These are phyloP conservation scores for Pseudotsuga menziesii DNA, from an alignment of 75 land plant genomes.

Conservation along the genomic window DNA sequence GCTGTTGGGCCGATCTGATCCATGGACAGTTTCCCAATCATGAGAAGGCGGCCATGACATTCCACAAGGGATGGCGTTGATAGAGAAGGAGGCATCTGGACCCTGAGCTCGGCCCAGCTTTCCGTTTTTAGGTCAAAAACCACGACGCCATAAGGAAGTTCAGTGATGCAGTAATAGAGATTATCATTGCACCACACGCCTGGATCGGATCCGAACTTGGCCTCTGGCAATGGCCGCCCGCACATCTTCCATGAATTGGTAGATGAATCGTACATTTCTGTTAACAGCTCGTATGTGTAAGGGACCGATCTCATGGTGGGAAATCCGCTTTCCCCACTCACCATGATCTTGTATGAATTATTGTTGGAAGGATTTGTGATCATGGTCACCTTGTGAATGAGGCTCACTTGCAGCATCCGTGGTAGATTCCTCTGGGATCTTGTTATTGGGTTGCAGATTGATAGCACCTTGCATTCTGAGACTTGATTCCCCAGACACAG, in stretches of 20 bases:
- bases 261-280: constrained; percentile 39
- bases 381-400: constrained; percentile 36
- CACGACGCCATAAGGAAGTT: constrained; percentile 36
- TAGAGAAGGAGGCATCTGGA: constrained; percentile 25
- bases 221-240: constrained; percentile 29
- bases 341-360: constrained; percentile 29
- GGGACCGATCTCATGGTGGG: neutral
- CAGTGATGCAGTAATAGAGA: constrained; percentile 26
- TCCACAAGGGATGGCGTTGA: constrained; percentile 31
- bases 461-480: constrained; percentile 27
- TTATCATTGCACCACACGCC: constrained; percentile 26
- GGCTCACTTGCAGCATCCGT: constrained; percentile 22
- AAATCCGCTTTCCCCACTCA: constrained; percentile 17
- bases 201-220: constrained; percentile 34
- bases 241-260: constrained; percentile 28
- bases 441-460: constrained; percentile 38
- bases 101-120: constrained; percentile 28
- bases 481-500: constrained; percentile 30
- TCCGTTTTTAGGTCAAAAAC: constrained; percentile 12
- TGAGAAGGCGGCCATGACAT: constrained; percentile 22
- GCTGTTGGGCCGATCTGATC: too few species aligned
- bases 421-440: constrained; percentile 16
- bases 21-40: constrained; percentile 23
- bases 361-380: constrained; percentile 5
- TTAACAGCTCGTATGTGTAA: constrained; percentile 17